Evolutionary conservation across 2,329 filamentous ascomycete genomes (phyloP).

Genomic region (Venturia oleaginea): DNA sequence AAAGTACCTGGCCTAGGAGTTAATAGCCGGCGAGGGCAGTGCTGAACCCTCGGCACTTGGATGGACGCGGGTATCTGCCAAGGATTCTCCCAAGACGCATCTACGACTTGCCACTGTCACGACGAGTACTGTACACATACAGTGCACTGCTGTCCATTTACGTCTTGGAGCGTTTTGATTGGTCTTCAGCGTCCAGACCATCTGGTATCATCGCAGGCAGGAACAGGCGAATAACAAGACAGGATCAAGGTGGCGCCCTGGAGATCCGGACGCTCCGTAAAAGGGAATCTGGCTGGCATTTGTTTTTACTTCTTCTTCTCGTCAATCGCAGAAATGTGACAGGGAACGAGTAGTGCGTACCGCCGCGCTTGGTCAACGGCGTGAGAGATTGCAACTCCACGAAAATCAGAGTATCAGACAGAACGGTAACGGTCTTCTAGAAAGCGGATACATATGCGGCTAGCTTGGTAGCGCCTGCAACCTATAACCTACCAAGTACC

Average conservation of each 20-base stretch:
- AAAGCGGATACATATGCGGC: neutral
- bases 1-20: neutral
- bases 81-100: neutral
- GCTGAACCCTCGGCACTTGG: neutral
- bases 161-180: neutral
- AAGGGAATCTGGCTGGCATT: neutral
- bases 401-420: neutral
- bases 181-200: neutral
- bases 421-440: neutral
- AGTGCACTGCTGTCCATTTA: neutral
- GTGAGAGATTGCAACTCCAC: neutral
- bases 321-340: neutral
- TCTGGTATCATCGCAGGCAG: neutral
- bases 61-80: neutral
- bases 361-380: neutral
- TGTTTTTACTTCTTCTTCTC: neutral
- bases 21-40: too few species aligned
- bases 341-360: neutral
- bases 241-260: neutral
- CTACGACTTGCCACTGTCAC: neutral
- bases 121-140: neutral
- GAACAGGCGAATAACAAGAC: conserved; percentile 5
- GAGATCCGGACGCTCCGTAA: conserved; percentile 2
- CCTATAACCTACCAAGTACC: too few species aligned
- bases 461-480: neutral